Evolutionary conservation across 2,329 filamentous ascomycete species (phyloP), one percentile per base, ranked within the genome.

Genomic region (Fusarium pilosicola): DNA sequence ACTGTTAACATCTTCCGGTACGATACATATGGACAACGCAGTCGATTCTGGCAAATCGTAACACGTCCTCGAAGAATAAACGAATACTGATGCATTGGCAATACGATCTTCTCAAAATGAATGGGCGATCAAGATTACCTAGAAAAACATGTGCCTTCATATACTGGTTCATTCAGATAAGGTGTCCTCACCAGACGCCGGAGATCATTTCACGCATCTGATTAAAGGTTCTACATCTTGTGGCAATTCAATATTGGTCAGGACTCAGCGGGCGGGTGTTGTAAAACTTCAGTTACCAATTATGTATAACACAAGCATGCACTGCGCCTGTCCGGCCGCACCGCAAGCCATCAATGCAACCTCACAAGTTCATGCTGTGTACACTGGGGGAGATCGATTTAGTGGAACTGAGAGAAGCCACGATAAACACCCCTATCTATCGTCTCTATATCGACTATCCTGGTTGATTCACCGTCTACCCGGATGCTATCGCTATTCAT

Each of bases 301-400:
- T n/a, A 51, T 12, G 18, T 46, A 65, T 24, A 22, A 28, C 41
- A 48, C 60, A 52, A 64, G 62, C 26, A n/a, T n/a, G 8, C 42
- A 28, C 46, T 61, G 49, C 44, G 58, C 38, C 34, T 67, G 38
- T 42, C 46, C 39, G 42, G n/a, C 39, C 18, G 39, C 46, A 38
- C 44, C 63, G 51, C 44, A 56, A 49, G 32, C 22, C 38, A 51
- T 62, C 46, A 20, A 59, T 60, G 48, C 41, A 54, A 28, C 57
- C 54, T 45, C 49, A 44, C 66, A 54, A 57, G 38, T 57, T 57
- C 54, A 67, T 74, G 76, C 18, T 57, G 66, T 77, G 61, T 36
- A 49, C 62, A 32, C 68, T 62, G 62, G 75, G 56, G 48, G 52
- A 51, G 42, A 36, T 13, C 60, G 55, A 38, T 55, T 44, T 44